Evolutionary conservation across 2,329 filamentous ascomycete species (phyloP), one percentile per base, ranked within the genome.

Genomic region (Cladosporium sp.): DNA sequence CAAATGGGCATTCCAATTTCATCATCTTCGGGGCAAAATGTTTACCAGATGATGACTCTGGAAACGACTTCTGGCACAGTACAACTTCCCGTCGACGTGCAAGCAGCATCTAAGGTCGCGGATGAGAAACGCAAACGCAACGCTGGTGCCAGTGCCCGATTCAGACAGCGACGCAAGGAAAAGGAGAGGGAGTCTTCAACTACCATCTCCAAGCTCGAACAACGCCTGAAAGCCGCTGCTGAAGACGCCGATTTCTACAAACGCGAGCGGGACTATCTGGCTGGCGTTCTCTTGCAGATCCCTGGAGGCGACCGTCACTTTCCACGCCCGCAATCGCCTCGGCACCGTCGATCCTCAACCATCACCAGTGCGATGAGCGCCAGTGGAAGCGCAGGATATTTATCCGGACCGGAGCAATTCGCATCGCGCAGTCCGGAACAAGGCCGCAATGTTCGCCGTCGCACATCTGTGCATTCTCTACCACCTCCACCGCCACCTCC

Each of bases 111-210:
- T 14, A 90, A 89, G 71, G 88, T 92, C 72, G 91, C 92, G 47
- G 91, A 95, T 73, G 92, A 96, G 77, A 96, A 95, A 79, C 85
- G 92, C 65, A 89, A 90, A 76, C 87, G 92, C 61, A 96, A 96
- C 74, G 92, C 92, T 49, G 91, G 91, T 58, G 92, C 92, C 6
- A 96, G 92, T 65, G 92, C 92, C 58, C 86, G 92, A 67, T 95
- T 96, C 70, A 86, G 92, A 65, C 87, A 89, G 74, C 86, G 93
- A 67, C 88, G 92, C 74, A 96, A 96, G 79, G 91, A 93, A 74
- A 89, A 90, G 76, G 91, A 94, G 76, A 87, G 86, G 71, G 90
- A 92, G 76, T 90, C 89, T 66, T 86, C 87, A 18, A 84, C 85
- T 64, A 89, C 86, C 59, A 88, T 94, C 69, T 84, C 90, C 60